phyloP scores from a whole-genome alignment of 108 stramenopile species.

The Fragilaria radians region DNA sequence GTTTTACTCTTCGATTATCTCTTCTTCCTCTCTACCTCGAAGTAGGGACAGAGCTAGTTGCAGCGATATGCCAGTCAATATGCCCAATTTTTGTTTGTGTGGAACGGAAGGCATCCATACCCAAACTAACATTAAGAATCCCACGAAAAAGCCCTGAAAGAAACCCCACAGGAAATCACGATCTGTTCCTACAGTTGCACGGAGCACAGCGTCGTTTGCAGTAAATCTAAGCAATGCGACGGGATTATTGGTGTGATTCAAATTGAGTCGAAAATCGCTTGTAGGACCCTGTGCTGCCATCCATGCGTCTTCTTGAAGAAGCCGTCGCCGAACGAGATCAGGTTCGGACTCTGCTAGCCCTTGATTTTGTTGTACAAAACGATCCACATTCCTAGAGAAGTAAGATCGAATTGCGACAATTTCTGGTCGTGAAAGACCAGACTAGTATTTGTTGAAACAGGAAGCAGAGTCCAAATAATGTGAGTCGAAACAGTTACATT shows the following conservation, averaged over 20 bases:
- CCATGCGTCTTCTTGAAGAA: constrained; percentile 75
- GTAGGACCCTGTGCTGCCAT: constrained; percentile 71
- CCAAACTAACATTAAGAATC: constrained; percentile 89
- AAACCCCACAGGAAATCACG: constrained; percentile 93
- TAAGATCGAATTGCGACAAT: constrained; percentile 69
- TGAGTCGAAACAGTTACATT: no score
- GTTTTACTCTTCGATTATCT: neutral
- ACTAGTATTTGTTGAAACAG: no score
- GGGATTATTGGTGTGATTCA: constrained; percentile 39
- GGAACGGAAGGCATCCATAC: constrained; percentile 90
- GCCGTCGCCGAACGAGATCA: constrained; percentile 31
- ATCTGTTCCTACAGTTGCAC: constrained; percentile 49
- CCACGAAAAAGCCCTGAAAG: constrained; percentile 84
- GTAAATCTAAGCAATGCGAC: neutral
- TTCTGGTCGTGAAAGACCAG: constrained; percentile 52
- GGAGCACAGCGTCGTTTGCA: neutral
- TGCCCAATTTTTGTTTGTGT: constrained; percentile 88
- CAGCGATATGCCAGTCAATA: constrained; percentile 76
- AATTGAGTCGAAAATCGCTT: constrained; percentile 80
- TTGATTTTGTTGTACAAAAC: constrained; percentile 28
- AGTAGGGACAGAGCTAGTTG: constrained; percentile 59
- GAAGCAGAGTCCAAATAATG: no score
- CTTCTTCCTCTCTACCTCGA: constrained; percentile 4
- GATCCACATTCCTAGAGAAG: constrained; percentile 70
- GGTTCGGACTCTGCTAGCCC: constrained; percentile 15